Percentiles rank a stretch among this genome's conserved stretches.
Conservation (phyloP, 805 yeast genomes). For the Citeromyces matritensis region DNA sequence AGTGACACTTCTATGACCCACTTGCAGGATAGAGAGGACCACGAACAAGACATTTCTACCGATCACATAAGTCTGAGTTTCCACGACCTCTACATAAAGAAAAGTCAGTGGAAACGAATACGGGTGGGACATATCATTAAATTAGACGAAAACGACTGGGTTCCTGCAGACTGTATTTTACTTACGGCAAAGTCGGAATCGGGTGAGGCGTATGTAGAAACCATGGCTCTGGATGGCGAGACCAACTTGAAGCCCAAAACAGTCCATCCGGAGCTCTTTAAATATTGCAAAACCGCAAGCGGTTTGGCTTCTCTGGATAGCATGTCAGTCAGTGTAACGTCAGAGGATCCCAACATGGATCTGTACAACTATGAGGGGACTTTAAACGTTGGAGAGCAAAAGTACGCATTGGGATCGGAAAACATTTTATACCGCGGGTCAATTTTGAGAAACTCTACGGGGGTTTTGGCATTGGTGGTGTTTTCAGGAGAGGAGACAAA, state of each 20-base stretch:
- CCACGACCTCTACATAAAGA: conserved; percentile 4
- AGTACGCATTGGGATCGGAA: conserved; percentile 57
- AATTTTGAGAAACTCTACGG: conserved; percentile 69
- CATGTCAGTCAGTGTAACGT: conserved; percentile 37
- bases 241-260: conserved; percentile 71
- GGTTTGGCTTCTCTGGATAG: conserved; percentile 21
- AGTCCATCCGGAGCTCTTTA: conserved; percentile 52
- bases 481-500: conserved; percentile 95
- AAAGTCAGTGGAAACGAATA: conserved; percentile 54
- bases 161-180: conserved; percentile 82
- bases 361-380: conserved; percentile 86
- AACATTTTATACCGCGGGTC: conserved; percentile 89
- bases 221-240: conserved; percentile 97
- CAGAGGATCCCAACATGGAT: conserved; percentile 88
- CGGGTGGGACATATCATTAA: conserved; percentile 79
- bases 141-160: conserved; percentile 71
- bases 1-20: background rate
- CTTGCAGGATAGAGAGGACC: background rate
- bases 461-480: conserved; percentile 64
- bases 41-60: background rate
- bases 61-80: background rate
- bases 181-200: conserved; percentile 56
- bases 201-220: conserved; percentile 63
- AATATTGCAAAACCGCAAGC: conserved; percentile 29
- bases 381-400: conserved; percentile 19